phyloP scores from a whole-genome alignment of 2,329 filamentous ascomycete species.

The Allantophomopsis cytisporea region DNA sequence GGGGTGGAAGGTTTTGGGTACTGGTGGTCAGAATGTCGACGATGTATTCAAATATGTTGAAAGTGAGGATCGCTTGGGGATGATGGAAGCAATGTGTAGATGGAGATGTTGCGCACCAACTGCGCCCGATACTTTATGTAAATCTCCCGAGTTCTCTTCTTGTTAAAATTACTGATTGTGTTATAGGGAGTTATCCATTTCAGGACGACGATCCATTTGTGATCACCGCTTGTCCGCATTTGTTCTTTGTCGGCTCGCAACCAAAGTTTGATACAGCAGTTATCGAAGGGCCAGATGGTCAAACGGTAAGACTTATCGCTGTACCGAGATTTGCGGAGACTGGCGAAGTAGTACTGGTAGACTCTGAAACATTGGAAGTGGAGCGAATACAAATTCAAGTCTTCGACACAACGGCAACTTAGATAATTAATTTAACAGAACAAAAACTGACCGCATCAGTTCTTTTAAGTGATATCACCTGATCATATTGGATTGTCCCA shows the following conservation, averaged over 20 bases:
- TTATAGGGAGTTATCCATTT: slow-evolving; percentile 82
- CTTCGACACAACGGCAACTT: not conserved
- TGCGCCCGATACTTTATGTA: slow-evolving; percentile 89
- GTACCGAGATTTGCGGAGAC: slow-evolving; percentile 73
- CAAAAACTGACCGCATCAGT: no score
- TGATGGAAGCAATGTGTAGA: slow-evolving; percentile 90
- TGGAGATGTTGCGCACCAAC: slow-evolving; percentile 90
- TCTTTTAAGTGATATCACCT: no score
- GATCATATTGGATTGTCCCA: no score
- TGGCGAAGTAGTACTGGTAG: slow-evolving; percentile 69
- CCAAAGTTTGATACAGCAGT: slow-evolving; percentile 60
- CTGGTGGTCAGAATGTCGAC: slow-evolving; percentile 83
- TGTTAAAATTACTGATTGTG: slow-evolving; percentile 1
- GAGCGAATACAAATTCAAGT: slow-evolving; percentile 47
- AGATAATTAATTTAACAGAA: no score
- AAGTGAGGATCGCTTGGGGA: slow-evolving; percentile 61
- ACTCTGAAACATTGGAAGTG: slow-evolving; percentile 73
- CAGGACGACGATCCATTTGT: slow-evolving; percentile 90
- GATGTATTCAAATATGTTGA: slow-evolving; percentile 89
- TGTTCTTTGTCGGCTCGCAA: slow-evolving; percentile 85
- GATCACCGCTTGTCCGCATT: slow-evolving; percentile 70
- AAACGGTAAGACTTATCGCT: slow-evolving; percentile 64
- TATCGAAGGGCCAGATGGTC: slow-evolving; percentile 52
- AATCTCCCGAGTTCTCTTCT: slow-evolving; percentile 22
- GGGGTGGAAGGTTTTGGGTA: slow-evolving; percentile 77